Evolutionary conservation across 352 stramenopile genomes (phyloP).

Genomic region (Peronospora belbahrii): DNA sequence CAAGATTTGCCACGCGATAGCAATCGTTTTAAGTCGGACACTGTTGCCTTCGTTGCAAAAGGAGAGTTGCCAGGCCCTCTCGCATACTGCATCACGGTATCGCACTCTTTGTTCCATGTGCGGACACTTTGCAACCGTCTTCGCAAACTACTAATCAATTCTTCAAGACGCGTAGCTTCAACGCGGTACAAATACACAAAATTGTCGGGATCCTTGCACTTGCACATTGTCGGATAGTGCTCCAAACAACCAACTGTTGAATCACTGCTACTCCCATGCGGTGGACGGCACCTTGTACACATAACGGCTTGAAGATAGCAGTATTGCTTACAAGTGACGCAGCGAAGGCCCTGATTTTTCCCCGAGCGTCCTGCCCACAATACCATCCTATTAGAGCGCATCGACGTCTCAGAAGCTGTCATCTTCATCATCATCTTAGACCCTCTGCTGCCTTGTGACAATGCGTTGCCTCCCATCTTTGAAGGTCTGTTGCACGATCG

Average conservation of each 20-base stretch:
- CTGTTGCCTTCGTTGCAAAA: constrained; percentile 5
- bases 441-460: constrained; percentile 17
- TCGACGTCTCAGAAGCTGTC: constrained; percentile 13
- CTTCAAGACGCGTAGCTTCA: constrained; percentile 31
- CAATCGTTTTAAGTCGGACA: constrained; percentile 26
- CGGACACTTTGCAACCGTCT: constrained; percentile 29
- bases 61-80: background rate
- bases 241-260: constrained; percentile 57
- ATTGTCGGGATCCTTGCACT: constrained; percentile 45
- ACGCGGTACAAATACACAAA: constrained; percentile 63
- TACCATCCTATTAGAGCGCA: constrained; percentile 62
- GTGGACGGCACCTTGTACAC: constrained; percentile 59
- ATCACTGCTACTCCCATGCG: constrained; percentile 21
- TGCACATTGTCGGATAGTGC: constrained; percentile 73
- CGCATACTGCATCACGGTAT: constrained; percentile 12
- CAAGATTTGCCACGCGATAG: constrained; percentile 27
- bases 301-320: constrained; percentile 81
- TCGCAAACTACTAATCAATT: constrained; percentile 27
- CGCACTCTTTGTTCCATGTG: constrained; percentile 36
- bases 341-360: constrained; percentile 69
- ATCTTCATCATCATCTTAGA: constrained; percentile 23
- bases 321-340: constrained; percentile 73
- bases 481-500: constrained; percentile 21
- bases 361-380: constrained; percentile 74
- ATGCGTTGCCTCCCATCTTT: constrained; percentile 3